phyloP scores from a whole-genome alignment of 805 yeast genomes.

The Wickerhamomyces ciferrii region DNA sequence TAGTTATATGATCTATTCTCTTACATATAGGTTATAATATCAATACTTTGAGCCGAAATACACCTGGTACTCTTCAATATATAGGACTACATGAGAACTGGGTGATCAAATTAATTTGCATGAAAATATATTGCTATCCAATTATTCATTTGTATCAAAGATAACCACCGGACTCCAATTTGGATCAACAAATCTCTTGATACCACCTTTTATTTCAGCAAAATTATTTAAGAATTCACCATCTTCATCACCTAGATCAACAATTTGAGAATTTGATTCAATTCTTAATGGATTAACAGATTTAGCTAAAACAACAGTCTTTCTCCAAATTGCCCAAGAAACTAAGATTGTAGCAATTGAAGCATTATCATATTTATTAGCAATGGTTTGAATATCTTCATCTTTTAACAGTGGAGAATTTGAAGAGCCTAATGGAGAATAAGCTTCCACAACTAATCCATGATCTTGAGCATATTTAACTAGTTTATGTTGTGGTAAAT shows the following conservation, averaged over 20 bases:
- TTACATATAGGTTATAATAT: too few species aligned
- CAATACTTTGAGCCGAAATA: too few species aligned
- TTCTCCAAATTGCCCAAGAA: conserved; percentile 58
- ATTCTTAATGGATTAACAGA: conserved; percentile 41
- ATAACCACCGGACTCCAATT: conserved; percentile 28
- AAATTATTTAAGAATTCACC: conserved; percentile 23
- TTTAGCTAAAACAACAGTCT: conserved; percentile 49
- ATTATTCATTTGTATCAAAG: conserved; percentile 17
- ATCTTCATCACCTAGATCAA: conserved; percentile 30
- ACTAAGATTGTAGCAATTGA: conserved; percentile 46
- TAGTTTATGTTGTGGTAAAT: background rate
- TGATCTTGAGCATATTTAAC: background rate
- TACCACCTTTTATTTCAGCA: conserved; percentile 23
- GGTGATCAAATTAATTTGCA: too few species aligned
- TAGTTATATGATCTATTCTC: too few species aligned
- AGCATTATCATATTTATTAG: conserved; percentile 34
- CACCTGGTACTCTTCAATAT: too few species aligned
- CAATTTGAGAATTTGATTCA: conserved; percentile 25
- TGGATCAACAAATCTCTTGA: conserved; percentile 22
- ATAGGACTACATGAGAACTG: too few species aligned
- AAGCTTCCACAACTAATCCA: background rate
- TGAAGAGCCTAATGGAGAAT: background rate
- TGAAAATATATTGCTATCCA: too few species aligned
- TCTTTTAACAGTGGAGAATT: conserved; percentile 19
- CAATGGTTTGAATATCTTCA: conserved; percentile 25